Evolutionary conservation across 164 flowering plant species (phyloP).

Genomic region (Magnolia changhungtana): DNA sequence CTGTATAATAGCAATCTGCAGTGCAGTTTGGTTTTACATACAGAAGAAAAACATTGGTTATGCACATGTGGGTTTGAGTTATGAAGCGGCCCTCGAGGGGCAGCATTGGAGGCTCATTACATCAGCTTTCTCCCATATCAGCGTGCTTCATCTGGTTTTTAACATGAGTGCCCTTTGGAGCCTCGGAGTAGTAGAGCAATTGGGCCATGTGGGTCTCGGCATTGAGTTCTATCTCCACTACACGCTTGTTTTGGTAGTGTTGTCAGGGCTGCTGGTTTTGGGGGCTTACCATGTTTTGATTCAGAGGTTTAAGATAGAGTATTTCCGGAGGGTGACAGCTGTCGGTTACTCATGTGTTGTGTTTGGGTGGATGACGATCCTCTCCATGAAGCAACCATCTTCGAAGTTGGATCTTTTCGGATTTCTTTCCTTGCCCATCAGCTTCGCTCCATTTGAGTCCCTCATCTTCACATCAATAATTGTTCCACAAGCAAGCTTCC

Average conservation of each 20-base stretch:
- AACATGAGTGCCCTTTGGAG: slow-evolving; percentile 99
- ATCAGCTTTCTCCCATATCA: slow-evolving; percentile 86
- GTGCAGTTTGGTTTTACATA: slow-evolving; percentile 81
- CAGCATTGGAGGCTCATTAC: slow-evolving; percentile 96
- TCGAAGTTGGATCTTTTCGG: slow-evolving; percentile 90
- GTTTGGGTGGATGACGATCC: slow-evolving; percentile 98
- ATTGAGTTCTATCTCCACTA: slow-evolving; percentile 77
- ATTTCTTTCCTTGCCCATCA: slow-evolving; percentile 85
- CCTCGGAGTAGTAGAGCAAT: slow-evolving; percentile 80
- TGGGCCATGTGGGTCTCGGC: slow-evolving; percentile 73
- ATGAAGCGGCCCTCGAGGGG: slow-evolving; percentile 79
- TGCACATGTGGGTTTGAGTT: slow-evolving; percentile 85
- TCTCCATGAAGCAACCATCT: slow-evolving; percentile 84
- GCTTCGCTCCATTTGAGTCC: slow-evolving; percentile 96
- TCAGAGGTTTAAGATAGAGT: slow-evolving; percentile 74
- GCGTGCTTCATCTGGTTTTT: slow-evolving; percentile 85
- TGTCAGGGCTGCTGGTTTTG: slow-evolving; percentile 73
- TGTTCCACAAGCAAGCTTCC: slow-evolving; percentile 96
- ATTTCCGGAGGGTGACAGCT: slow-evolving; percentile 87
- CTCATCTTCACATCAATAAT: slow-evolving; percentile 90
- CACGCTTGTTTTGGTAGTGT: slow-evolving; percentile 67
- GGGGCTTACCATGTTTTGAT: slow-evolving; percentile 72
- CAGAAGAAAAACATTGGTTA: slow-evolving; percentile 92
- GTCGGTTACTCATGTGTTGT: slow-evolving; percentile 99
- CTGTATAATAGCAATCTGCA: slow-evolving; percentile 70